phyloP scores from a whole-genome alignment of 768 basidiomycete species.

The Floccularia luteovirens region DNA sequence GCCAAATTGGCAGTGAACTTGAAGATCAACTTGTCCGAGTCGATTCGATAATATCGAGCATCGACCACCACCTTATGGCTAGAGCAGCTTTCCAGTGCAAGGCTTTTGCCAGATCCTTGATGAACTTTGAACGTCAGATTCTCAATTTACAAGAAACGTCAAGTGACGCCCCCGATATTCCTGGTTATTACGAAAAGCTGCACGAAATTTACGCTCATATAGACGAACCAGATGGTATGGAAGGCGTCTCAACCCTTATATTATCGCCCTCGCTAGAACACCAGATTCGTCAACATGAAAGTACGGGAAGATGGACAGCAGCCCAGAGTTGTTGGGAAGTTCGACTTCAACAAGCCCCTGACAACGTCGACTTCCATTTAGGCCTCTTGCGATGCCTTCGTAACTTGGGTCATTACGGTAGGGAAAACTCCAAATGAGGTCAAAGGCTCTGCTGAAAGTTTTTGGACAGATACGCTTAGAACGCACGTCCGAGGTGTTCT shows the following conservation, averaged over 20 bases:
- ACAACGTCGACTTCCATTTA: slow-evolving; percentile 83
- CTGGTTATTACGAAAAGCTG: slow-evolving; percentile 77
- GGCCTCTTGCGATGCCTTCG: slow-evolving; percentile 87
- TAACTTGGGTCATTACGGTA: slow-evolving; percentile 96
- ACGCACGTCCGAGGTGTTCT: slow-evolving; percentile 93
- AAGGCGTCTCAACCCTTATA: slow-evolving; percentile 87
- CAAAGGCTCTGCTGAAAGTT: slow-evolving; percentile 1
- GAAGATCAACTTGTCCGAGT: slow-evolving; percentile 63
- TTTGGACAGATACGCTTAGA: slow-evolving; percentile 73
- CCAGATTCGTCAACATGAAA: slow-evolving; percentile 97
- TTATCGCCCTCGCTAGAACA: slow-evolving; percentile 88
- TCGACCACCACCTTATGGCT: slow-evolving; percentile 85
- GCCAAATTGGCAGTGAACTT: slow-evolving; percentile 25
- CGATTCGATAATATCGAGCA: slow-evolving; percentile 76
- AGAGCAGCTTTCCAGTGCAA: slow-evolving; percentile 92
- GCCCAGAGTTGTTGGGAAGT: slow-evolving; percentile 99
- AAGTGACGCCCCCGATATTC: slow-evolving; percentile 38
- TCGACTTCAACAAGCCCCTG: slow-evolving; percentile 80
- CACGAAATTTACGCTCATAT: slow-evolving; percentile 95
- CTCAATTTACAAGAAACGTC: slow-evolving; percentile 37
- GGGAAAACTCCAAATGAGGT: slow-evolving; percentile 14
- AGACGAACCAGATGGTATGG: slow-evolving; percentile 99
- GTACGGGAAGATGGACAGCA: slow-evolving; percentile 93
- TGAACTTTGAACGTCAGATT: slow-evolving; percentile 90
- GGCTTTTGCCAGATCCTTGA: slow-evolving; percentile 87